phyloP scores from a whole-genome alignment of 176 grass and related monocot genomes.

The Eremochloa ophiuroides region DNA sequence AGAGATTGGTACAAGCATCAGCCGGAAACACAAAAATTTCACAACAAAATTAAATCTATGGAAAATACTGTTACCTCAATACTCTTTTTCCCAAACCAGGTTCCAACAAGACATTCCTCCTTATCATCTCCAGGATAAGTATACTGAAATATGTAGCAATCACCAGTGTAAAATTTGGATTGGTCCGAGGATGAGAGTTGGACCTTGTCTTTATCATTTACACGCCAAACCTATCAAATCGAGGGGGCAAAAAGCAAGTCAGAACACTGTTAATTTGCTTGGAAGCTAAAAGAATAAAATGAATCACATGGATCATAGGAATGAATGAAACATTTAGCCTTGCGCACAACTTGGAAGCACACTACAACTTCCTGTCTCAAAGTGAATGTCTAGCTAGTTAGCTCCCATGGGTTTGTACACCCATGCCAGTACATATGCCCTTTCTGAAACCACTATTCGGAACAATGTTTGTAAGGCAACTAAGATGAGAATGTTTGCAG shows the following conservation, averaged over 20 bases:
- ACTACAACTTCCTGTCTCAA: neutral
- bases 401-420: neutral
- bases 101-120: constrained; percentile 90
- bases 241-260: neutral
- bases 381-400: constrained; percentile 6
- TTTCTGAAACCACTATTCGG: neutral
- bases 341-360: neutral
- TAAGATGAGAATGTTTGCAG: neutral
- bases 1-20: neutral
- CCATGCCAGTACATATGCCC: neutral
- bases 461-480: neutral
- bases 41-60: neutral
- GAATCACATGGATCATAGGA: constrained; percentile 6
- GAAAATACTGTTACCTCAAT: constrained; percentile 57
- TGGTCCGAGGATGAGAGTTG: constrained; percentile 57
- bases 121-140: constrained; percentile 77
- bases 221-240: constrained; percentile 68
- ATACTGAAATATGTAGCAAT: constrained; percentile 98
- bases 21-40: neutral
- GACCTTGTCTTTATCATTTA: constrained; percentile 77
- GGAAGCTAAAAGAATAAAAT: neutral
- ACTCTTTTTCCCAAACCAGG: constrained; percentile 92
- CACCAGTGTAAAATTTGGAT: constrained; percentile 90
- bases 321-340: neutral
- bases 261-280: constrained; percentile 10